These are phyloP conservation scores for Passiflora organensis DNA, from an alignment of 345 rosid genomes.

Conservation along the genomic window DNA sequence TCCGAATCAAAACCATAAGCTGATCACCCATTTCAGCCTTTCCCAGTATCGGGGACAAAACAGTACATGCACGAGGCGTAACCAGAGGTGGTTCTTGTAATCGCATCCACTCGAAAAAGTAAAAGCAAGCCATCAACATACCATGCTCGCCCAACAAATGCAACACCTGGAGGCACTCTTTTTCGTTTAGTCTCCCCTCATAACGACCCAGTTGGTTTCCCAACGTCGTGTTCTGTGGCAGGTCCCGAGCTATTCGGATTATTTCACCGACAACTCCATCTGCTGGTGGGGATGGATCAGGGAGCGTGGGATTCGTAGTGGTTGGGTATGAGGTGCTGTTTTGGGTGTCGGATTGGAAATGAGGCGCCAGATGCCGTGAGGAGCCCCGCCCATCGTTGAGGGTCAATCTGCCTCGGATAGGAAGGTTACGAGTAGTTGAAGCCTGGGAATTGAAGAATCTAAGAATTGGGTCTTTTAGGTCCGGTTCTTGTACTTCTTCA, in stretches of 20 bases:
- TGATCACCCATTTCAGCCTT: constrained; percentile 50
- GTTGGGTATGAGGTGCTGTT: constrained; percentile 3
- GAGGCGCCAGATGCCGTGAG: constrained; percentile 57
- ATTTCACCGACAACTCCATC: constrained; percentile 41
- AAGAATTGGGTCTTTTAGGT: constrained; percentile 48
- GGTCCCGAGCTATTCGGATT: constrained; percentile 41
- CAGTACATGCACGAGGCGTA: constrained; percentile 59
- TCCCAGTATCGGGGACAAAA: constrained; percentile 65
- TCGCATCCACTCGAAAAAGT: constrained; percentile 86
- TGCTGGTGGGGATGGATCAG: constrained; percentile 11
- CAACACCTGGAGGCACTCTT: constrained; percentile 54
- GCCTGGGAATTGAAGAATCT: constrained; percentile 60
- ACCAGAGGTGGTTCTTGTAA: constrained; percentile 65
- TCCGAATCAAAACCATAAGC: constrained; percentile 48
- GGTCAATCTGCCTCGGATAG: constrained; percentile 40
- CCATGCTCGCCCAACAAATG: constrained; percentile 55
- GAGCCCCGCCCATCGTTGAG: constrained; percentile 65
- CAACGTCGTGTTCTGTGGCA: constrained; percentile 50
- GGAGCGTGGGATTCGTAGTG: constrained; percentile 10
- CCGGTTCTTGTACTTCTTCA: constrained; percentile 23
- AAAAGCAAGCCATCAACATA: constrained; percentile 42
- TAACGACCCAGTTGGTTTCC: constrained; percentile 56
- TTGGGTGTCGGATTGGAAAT: constrained; percentile 28
- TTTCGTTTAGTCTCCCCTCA: constrained; percentile 34
- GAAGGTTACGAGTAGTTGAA: constrained; percentile 41